phyloP scores from a whole-genome alignment of 2,329 filamentous ascomycete species.

The Biscogniauxia marginata region DNA sequence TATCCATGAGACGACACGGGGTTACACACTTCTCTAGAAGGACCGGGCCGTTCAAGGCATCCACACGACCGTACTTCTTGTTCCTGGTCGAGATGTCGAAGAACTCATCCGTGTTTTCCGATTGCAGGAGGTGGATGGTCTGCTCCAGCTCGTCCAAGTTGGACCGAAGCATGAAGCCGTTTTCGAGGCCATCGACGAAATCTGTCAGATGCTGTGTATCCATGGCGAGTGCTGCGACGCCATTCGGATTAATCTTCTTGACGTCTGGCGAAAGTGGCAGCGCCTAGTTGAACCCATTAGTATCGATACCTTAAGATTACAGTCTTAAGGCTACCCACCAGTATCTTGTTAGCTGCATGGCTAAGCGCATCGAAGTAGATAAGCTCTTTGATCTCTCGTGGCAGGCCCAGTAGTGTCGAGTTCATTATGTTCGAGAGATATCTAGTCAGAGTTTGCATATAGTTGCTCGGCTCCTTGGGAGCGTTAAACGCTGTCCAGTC shows the following conservation, averaged over 20 bases:
- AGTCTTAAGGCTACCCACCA: slow-evolving; percentile 48
- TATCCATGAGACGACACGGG: not conserved
- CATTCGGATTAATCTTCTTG: slow-evolving; percentile 82
- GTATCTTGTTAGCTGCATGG: slow-evolving; percentile 82
- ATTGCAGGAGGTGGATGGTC: slow-evolving; percentile 83
- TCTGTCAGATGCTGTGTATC: slow-evolving; percentile 82
- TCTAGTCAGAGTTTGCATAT: slow-evolving; percentile 91
- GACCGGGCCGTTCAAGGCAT: slow-evolving; percentile 83
- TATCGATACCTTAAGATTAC: not conserved
- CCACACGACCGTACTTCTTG: slow-evolving; percentile 90
- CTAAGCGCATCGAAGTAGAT: slow-evolving; percentile 97
- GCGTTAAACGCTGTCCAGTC: slow-evolving; percentile 69
- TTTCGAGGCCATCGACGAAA: slow-evolving; percentile 85
- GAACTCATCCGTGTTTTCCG: slow-evolving; percentile 92
- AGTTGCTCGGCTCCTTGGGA: slow-evolving; percentile 76
- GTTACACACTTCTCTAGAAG: slow-evolving; percentile 80
- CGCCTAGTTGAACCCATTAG: slow-evolving; percentile 38
- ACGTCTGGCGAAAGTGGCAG: slow-evolving; percentile 78
- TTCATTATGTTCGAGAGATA: slow-evolving; percentile 97
- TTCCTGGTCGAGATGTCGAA: slow-evolving; percentile 89
- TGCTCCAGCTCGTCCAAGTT: slow-evolving; percentile 92
- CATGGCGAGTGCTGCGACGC: slow-evolving; percentile 74
- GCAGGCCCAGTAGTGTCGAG: slow-evolving; percentile 87
- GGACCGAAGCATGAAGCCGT: slow-evolving; percentile 78
- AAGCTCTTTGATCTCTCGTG: slow-evolving; percentile 91